Evolutionary conservation across 768 basidiomycete genomes (phyloP), one percentile per base, ranked within the genome.

Genomic region (Rhizopogon salebrosus): DNA sequence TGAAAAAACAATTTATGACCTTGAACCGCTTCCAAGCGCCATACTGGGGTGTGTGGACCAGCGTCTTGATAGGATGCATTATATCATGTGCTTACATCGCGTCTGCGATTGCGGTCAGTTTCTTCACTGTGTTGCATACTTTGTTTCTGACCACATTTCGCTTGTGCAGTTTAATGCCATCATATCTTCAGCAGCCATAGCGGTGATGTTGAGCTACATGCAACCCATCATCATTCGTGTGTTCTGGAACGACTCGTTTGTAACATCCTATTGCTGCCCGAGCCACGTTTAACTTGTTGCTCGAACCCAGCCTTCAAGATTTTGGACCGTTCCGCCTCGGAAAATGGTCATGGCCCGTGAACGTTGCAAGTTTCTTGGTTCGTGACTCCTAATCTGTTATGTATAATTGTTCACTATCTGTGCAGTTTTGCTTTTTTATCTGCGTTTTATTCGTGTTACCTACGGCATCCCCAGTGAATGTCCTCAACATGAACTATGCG

Each of bases 21-120:
- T 70, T 80, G 41, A 82, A 80, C 59, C 64, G 75, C 29, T 77
- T 66, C 54, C 80, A 80, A 60, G 78, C 80, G 14, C 80, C 80
- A 13, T 79, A 75, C 50, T 70, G 70, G 57, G 81, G 80, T 20
- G 76, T 82, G 7, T 81, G 80, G 80, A 55, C 73, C 13, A 79
- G 78, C 2, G 81, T 80, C 6, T 53, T 79, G n/a, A 58, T 78
- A 26, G 81, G 79, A 0, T 82, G 80, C 56, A 59, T 77, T 36
- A 76, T 83, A 41, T 80, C 77, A 31, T 81, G 78, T 56, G 76
- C 80, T 35, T 82, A 83, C 56, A 80, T 83, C 53, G 81, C 80
- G 7, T 80, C 78, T 6, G 63, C 72, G 2, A 73, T 82, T 49
- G 81, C 78, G 26, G 79, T 83, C 54, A 42, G 77, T 69, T 39